A percentile compares a stretch with the other conserved stretches of the same genome.
Evolutionary conservation across 1,139 yeast genomes (phyloP).

Genomic region (Pichia sp.): DNA sequence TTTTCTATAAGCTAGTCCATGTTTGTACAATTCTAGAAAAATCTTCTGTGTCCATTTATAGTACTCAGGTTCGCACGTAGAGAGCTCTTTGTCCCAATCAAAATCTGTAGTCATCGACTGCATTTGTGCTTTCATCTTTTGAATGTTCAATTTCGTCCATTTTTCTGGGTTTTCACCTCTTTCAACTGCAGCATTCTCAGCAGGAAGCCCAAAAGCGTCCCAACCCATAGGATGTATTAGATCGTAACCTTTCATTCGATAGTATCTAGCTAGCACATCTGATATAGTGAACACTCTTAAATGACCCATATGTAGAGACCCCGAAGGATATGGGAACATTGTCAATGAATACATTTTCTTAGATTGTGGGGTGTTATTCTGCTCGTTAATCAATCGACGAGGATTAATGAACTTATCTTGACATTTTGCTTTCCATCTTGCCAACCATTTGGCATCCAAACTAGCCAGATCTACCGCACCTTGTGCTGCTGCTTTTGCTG

Average conservation of each 20-base stretch:
- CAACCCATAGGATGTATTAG: conserved; percentile 98
- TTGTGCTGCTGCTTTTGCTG: conserved; percentile 11
- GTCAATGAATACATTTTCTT: conserved; percentile 60
- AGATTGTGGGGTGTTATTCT: conserved; percentile 16
- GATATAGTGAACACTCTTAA: conserved; percentile 85
- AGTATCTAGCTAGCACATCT: conserved; percentile 73
- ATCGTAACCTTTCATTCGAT: conserved; percentile 64
- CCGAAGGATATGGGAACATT: conserved; percentile 97
- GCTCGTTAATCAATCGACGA: conserved; percentile 28
- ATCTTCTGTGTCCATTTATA: conserved; percentile 90
- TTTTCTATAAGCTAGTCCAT: conserved; percentile 77
- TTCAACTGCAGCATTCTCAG: conserved; percentile 95
- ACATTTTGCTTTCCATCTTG: conserved; percentile 40
- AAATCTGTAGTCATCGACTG: conserved; percentile 71
- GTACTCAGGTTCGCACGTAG: conserved; percentile 84
- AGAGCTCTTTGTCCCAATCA: conserved; percentile 87
- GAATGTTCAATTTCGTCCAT: conserved; percentile 78
- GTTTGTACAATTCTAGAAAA: conserved; percentile 61
- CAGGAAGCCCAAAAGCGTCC: conserved; percentile 98
- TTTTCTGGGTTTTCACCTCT: conserved; percentile 66
- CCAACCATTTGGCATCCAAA: conserved; percentile 47
- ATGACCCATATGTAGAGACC: conserved; percentile 88
- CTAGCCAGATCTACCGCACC: conserved; percentile 20
- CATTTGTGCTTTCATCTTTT: conserved; percentile 81
- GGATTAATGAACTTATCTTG: conserved; percentile 40